phyloP scores from a whole-genome alignment of 75 land plant species.

The Cunninghamia lanceolata region DNA sequence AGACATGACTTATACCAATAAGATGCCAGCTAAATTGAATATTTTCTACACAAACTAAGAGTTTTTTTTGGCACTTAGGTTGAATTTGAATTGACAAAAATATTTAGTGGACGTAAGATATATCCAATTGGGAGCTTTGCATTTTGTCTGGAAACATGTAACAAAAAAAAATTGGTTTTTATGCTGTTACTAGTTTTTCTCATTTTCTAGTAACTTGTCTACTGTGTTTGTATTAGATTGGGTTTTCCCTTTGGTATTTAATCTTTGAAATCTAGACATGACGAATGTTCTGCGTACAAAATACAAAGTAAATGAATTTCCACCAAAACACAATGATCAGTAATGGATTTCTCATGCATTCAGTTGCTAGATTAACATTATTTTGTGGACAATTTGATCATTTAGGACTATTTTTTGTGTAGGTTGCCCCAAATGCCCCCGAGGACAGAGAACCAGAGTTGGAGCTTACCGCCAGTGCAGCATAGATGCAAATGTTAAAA shows the following conservation, averaged over 20 bases:
- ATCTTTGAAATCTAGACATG: background rate
- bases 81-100: background rate
- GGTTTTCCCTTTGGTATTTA: background rate
- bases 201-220: background rate
- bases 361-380: background rate
- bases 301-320: background rate
- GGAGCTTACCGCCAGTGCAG: constrained; percentile 6
- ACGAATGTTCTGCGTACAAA: background rate
- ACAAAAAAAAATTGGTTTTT: no score
- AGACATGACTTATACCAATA: background rate
- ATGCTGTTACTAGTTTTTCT: no score
- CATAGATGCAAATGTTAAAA: background rate
- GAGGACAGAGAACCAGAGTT: background rate
- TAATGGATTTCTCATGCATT: background rate
- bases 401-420: background rate
- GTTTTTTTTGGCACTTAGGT: background rate
- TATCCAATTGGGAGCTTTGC: background rate
- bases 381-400: background rate
- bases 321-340: background rate
- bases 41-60: background rate
- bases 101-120: background rate
- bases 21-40: background rate
- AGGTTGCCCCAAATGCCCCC: background rate
- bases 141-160: background rate
- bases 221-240: background rate